Base-by-base conservation (phyloP, 768 basidiomycete genomes). In the Pleurotus sapidus region DNA sequence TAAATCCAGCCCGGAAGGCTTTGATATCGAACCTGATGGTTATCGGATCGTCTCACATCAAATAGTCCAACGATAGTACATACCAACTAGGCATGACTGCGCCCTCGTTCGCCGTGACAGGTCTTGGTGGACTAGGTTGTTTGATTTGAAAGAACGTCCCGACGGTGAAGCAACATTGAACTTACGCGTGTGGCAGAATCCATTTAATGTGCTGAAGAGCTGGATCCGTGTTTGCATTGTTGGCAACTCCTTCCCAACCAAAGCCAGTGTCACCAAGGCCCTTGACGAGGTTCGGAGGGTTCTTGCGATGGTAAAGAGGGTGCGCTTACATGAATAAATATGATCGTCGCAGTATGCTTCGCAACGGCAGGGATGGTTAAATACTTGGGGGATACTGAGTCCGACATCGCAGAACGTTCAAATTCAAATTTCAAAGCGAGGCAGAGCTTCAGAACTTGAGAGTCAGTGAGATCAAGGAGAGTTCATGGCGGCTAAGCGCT, bases 151-250 rank as follows among this genome's bases (percentile, higher is more conserved):
- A 34, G 30, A 9, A 34, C 30, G 30, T 34, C 30, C 9, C 30
- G 3, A 34, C 30, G 30, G 30, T 34, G 30, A 11, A 34, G 30
- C 30, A 27, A 1, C 49, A 34, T 34, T 0, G 58, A 45, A 75
- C 84, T 74, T 75, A 89, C 79, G 90, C 87, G 69, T 92, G 86
- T 15, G 93, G 93, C 20, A 97, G 76, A 45, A 97, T 74, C 91
- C 93, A 98, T 77, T 95, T 95, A 57, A 95, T 76, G 66, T 95
- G 88, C 11, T 80, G 75, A 30, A 94, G 74, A 11, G 67, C 75
- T 24, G 77, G 66, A 59, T 86, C 79, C 0, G 55, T 51, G 61
- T 77, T 76, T 63, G 94, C 79, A 77, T 82, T 81, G 56, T 85
- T 78, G 18, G 88, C 89, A 30, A 94, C 83, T 8, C 87, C 86